phyloP scores from a whole-genome alignment of 495 filamentous ascomycete species.

The Cryomyces antarcticus region DNA sequence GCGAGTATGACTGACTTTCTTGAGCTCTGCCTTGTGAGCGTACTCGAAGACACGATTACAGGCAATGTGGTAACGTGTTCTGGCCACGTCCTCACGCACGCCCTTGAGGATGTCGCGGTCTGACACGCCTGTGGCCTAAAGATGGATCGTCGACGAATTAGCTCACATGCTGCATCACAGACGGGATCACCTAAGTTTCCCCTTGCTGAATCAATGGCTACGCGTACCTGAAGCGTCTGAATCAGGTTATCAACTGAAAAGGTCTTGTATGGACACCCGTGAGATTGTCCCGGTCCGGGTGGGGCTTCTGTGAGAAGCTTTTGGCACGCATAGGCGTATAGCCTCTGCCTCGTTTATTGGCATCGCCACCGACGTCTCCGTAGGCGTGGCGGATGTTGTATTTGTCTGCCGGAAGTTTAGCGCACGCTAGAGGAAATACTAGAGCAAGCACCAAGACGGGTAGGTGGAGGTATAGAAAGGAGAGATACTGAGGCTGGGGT shows the following conservation, averaged over 20 bases:
- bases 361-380: slow-evolving; percentile 87
- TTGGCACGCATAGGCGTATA: slow-evolving; percentile 81
- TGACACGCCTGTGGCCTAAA: slow-evolving; percentile 47
- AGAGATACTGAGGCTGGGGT: too few relatives aligned
- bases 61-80: slow-evolving; percentile 79
- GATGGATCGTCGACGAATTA: too few relatives aligned
- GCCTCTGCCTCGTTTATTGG: slow-evolving; percentile 61
- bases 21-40: slow-evolving; percentile 68
- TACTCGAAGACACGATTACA: slow-evolving; percentile 94
- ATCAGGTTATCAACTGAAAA: slow-evolving; percentile 74
- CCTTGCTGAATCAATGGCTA: too few relatives aligned
- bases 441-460: too few relatives aligned
- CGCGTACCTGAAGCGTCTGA: slow-evolving; percentile 27
- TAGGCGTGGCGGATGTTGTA: slow-evolving; percentile 92
- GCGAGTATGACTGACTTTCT: too few relatives aligned
- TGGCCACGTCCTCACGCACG: slow-evolving; percentile 75
- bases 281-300: slow-evolving; percentile 63
- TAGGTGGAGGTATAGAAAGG: too few relatives aligned
- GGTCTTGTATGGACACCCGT: slow-evolving; percentile 92
- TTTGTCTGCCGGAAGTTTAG: not conserved
- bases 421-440: too few relatives aligned
- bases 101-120: slow-evolving; percentile 59
- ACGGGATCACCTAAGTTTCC: too few relatives aligned
- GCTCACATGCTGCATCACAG: too few relatives aligned
- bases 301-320: slow-evolving; percentile 76